Conservation (phyloP, 2,329 filamentous ascomycete genomes). For the Colletotrichum tropicicola region DNA sequence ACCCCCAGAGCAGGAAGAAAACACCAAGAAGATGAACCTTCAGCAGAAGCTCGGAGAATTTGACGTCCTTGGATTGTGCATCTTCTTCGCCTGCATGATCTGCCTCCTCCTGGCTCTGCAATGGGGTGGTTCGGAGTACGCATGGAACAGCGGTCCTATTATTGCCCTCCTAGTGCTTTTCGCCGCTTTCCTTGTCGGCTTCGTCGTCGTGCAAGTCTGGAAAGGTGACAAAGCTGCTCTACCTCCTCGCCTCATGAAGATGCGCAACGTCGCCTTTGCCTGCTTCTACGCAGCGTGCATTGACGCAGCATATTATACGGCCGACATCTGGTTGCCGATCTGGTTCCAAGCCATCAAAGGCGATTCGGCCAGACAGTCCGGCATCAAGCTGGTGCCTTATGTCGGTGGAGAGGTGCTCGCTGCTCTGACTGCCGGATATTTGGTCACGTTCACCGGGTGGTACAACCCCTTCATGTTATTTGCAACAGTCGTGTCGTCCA, state of each 20-base stretch:
- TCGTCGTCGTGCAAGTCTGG: conserved; percentile 43
- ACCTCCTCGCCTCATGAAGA: conserved; percentile 43
- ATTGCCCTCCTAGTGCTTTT: conserved; percentile 44
- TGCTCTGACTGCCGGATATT: conserved; percentile 36
- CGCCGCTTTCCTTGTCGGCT: conserved; percentile 38
- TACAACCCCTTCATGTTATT: conserved; percentile 45
- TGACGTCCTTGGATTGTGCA: conserved; percentile 33
- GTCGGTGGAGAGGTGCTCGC: conserved; percentile 39
- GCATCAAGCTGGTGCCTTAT: conserved; percentile 41
- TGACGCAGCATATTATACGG: conserved; percentile 39
- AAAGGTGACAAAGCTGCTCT: conserved; percentile 46
- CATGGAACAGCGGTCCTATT: conserved; percentile 42
- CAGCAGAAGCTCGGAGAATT: conserved; percentile 32
- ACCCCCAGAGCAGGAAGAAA: background rate
- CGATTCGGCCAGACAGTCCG: conserved; percentile 40
- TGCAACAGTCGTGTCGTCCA: conserved; percentile 36
- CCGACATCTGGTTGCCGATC: conserved; percentile 43
- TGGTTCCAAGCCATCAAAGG: conserved; percentile 46
- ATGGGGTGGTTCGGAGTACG: conserved; percentile 47
- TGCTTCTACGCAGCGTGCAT: conserved; percentile 34
- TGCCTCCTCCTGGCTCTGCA: conserved; percentile 56
- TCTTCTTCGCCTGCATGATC: conserved; percentile 37
- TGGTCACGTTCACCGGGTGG: conserved; percentile 43
- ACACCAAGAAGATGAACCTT: conserved; percentile 22
- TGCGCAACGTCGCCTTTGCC: conserved; percentile 34